Evolutionary conservation across 805 yeast genomes (phyloP).

Genomic region (Sugiyamaella smithiae): DNA sequence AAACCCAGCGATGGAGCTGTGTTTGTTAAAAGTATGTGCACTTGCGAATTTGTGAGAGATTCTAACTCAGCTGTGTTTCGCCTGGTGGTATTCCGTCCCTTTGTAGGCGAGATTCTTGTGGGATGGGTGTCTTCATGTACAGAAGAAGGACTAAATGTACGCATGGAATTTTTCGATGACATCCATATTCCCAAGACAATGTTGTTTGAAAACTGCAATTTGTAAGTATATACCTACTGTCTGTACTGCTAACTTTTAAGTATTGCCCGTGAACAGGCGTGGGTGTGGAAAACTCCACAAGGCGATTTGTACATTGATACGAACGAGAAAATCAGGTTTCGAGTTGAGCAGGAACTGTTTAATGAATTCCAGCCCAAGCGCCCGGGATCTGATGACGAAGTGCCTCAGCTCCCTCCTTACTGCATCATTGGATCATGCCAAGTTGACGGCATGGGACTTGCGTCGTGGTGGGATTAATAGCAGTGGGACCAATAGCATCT

Average conservation of each 20-base stretch:
- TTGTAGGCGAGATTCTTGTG: constrained; percentile 85
- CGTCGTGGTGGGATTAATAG: constrained; percentile 90
- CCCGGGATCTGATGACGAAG: constrained; percentile 40
- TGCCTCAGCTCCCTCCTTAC: constrained; percentile 62
- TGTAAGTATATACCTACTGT: constrained; percentile 24
- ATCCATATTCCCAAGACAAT: constrained; percentile 81
- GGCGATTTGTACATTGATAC: constrained; percentile 81
- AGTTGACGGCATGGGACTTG: constrained; percentile 94
- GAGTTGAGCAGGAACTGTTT: constrained; percentile 87
- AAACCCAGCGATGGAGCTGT: constrained; percentile 95
- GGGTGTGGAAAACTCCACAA: constrained; percentile 82
- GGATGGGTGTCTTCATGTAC: constrained; percentile 93
- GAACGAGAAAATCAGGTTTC: constrained; percentile 85
- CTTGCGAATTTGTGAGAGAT: neutral
- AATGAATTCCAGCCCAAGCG: constrained; percentile 78
- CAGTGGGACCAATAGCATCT: too few relatives aligned
- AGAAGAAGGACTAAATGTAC: constrained; percentile 79
- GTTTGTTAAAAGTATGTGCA: constrained; percentile 49
- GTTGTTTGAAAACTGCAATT: constrained; percentile 74
- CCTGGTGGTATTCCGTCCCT: constrained; percentile 84
- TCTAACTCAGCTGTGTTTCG: constrained; percentile 54
- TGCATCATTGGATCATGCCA: constrained; percentile 87
- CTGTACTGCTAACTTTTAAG: too few relatives aligned
- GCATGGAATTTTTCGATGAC: constrained; percentile 87
- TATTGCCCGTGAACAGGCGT: constrained; percentile 72